Base-by-base conservation (phyloP, 1,284 basidiomycete species). In the Boletus hoseneyae region DNA sequence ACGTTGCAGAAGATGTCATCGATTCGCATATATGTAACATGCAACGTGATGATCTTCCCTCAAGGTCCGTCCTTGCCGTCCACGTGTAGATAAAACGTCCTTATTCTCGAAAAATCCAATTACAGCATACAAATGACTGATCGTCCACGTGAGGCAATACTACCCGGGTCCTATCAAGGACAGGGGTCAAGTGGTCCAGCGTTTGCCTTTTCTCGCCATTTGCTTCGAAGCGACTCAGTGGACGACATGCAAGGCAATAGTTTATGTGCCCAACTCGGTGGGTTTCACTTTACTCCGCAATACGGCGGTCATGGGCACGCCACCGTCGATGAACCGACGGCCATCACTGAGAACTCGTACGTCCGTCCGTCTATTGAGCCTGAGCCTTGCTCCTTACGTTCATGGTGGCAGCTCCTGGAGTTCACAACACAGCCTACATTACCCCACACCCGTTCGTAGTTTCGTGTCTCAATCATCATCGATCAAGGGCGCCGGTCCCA, bases 21-120 rank as follows among this genome's bases (percentile, higher is more conserved):
- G 53, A 59, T 54, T 51, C 63, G 16, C 57, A 42, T 63, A 61
- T 64, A 44, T 58, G 52, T 60, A 45, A 56, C 44, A 15, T 25
- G 45, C 57, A 67, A 66, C 62, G 63, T 63, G 62, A 64, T 59
- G 65, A 64, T 64, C 63, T 63, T 66, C 63, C 60, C 62, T 58
- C 62, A 63, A 58, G 62, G 65, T 64, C 56, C 60, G 62, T 66
- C 55, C 59, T 66, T 52, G 42, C 33, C 53, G 53, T 35, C 46
- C 62, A 56, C 65, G 62, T 67, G 65, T 57, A 47, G 34, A 40
- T 23, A 32, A 30, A 39, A 49, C 41, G 34, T 48, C 6, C 53
- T 53, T 43, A 55, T 51, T 51, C 43, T 50, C 48, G 44, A 52
- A 45, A 54, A 42, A 58, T 54, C 42, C 51, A 56, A 61, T 63